phyloP scores from a whole-genome alignment of 2,329 filamentous ascomycete species.

The Penicillium olsonii region DNA sequence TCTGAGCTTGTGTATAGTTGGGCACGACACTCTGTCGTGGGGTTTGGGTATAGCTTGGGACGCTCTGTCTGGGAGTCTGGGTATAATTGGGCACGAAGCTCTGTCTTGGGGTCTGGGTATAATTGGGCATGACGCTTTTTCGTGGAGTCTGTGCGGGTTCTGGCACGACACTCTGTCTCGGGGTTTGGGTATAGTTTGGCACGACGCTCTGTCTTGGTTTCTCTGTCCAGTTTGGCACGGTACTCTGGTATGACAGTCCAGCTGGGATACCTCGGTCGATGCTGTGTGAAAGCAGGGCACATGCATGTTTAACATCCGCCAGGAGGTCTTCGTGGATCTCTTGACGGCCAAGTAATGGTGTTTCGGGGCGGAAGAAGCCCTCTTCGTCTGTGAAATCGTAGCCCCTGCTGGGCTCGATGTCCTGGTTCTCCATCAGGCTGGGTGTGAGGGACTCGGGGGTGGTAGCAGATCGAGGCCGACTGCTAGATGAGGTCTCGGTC shows the following conservation, averaged over 20 bases:
- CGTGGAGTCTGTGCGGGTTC: no score
- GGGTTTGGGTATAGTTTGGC: no score
- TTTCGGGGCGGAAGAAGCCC: constrained; percentile 31
- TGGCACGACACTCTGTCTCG: no score
- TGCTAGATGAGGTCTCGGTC: constrained; percentile 4
- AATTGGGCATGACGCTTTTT: no score
- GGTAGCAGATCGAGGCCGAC: constrained; percentile 21
- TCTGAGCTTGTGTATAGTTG: no score
- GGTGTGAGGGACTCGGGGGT: constrained; percentile 13
- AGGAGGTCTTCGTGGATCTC: constrained; percentile 35
- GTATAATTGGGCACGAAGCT: no score
- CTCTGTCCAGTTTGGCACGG: background rate
- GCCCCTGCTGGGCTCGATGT: constrained; percentile 20
- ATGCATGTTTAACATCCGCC: constrained; percentile 37
- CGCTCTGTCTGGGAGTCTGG: no score
- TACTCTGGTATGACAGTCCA: constrained; percentile 10
- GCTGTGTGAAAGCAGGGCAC: constrained; percentile 33
- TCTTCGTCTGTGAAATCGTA: constrained; percentile 41
- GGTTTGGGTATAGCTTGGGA: no score
- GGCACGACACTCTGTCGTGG: no score
- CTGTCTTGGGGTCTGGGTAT: no score
- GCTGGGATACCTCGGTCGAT: constrained; percentile 29
- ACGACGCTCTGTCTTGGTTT: background rate
- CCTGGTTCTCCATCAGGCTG: constrained; percentile 4
- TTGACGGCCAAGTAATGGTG: constrained; percentile 38